Evolutionary conservation across 805 yeast genomes (phyloP), one percentile per base, ranked within the genome.

Genomic region (Schwanniomyces polymorphus): DNA sequence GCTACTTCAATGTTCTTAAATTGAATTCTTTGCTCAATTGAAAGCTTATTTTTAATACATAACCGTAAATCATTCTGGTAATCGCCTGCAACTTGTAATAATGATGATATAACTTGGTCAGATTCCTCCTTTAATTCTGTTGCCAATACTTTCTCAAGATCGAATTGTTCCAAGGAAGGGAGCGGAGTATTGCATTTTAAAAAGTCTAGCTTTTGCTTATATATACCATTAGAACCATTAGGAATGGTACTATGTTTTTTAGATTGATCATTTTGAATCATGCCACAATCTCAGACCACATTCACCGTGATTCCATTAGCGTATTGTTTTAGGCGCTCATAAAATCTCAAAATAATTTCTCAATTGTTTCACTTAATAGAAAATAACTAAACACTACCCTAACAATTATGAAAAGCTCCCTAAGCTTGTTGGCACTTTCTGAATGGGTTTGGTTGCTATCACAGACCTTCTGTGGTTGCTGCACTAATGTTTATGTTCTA

Each of bases 381-480:
- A 31, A 31, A 12, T 3, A 16, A 8, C 21, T 14, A 3, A 31
- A 31, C 5, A 14, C 14, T 16, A 3, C 10, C 18, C 14, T 4
- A 31, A 16, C 35, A 14, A 16, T 31, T 16, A 31, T 31, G 35
- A 31, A 31, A 31, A 31, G 35, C 35, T 14, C 35, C 14, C 2
- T 31, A 31, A 31, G 35, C 21, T 31, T 31, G 17, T 31, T 44
- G 5, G 18, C 46, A 7, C 35, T 51, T 7, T 37, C 41, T 12
- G 47, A 50, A 27, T 42, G 46, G 42, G 14, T 34, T 10, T 27
- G 29, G 26, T 46, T 51, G 2, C 31, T 44, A 11, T 37, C 57
- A 9, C 66, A 79, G 27, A 79, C 85, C 10, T 82, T 85, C 57
- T 86, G 88, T 0, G 90, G 91, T 3, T 86, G 94, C 60, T 87